These are phyloP conservation scores for Buddleja alternifolia DNA, from an alignment of 257 asterid species.

Conservation along the genomic window DNA sequence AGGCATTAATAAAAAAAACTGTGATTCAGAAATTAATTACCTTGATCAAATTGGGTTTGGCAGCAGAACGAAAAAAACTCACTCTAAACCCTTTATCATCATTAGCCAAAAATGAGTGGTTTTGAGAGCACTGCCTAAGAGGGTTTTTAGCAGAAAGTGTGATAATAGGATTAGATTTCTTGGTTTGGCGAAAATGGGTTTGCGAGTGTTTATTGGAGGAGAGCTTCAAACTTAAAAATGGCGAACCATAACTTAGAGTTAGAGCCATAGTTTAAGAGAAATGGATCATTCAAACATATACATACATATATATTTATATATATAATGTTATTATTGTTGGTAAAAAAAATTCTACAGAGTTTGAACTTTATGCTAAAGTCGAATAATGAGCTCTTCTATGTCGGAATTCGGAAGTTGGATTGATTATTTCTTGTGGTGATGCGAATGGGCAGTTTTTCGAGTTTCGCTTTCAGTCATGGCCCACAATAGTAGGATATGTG, in stretches of 20 bases:
- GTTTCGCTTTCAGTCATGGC: slow-evolving; percentile 30
- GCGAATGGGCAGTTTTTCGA: no score
- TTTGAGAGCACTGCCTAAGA: slow-evolving; percentile 7
- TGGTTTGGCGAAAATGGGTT: slow-evolving; percentile 16
- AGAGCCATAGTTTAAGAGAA: slow-evolving; percentile 10
- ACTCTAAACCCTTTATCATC: slow-evolving; percentile 20
- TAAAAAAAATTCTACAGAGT: no score
- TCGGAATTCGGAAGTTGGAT: no score
- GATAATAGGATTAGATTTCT: not conserved
- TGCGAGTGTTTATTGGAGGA: slow-evolving; percentile 24
- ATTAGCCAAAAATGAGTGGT: slow-evolving; percentile 25
- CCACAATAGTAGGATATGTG: not conserved
- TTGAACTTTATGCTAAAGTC: no score
- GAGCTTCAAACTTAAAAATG: slow-evolving; percentile 38
- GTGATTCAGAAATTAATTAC: slow-evolving; percentile 20
- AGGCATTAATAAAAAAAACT: not conserved
- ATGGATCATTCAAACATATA: not conserved
- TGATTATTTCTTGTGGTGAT: no score
- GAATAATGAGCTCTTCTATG: no score
- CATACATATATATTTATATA: no score
- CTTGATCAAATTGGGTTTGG: slow-evolving; percentile 35
- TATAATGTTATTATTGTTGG: no score
- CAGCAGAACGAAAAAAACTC: slow-evolving; percentile 17
- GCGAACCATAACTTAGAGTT: slow-evolving; percentile 43
- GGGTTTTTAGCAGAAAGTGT: not conserved